Conservation (phyloP, 768 basidiomycete genomes). For the Cystofilobasidium bisporidii region DNA sequence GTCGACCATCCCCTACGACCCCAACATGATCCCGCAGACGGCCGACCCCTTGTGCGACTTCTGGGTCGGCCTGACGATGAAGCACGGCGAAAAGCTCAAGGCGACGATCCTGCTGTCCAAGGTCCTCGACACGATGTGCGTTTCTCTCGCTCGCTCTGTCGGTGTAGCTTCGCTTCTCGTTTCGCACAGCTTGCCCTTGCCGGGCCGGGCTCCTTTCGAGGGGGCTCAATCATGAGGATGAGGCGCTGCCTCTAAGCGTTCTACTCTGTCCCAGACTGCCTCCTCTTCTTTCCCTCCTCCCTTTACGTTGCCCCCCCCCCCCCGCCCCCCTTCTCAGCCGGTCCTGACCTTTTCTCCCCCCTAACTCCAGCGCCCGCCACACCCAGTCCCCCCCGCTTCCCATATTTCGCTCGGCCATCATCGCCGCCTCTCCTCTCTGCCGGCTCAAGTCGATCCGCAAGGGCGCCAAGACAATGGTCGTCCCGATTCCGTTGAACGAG, state of each 20-base stretch:
- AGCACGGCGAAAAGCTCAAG: slow-evolving; percentile 55
- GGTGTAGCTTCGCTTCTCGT: background rate
- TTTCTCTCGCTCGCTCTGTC: background rate
- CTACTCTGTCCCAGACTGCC: too few species aligned
- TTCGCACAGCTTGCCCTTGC: too few species aligned
- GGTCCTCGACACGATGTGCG: slow-evolving; percentile 10
- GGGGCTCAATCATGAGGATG: too few species aligned
- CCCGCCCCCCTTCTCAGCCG: slow-evolving; percentile 27
- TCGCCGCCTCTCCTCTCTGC: slow-evolving; percentile 61
- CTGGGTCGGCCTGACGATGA: slow-evolving; percentile 54
- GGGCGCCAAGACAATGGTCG: slow-evolving; percentile 56
- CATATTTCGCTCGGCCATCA: slow-evolving; percentile 63
- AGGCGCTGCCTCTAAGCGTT: too few species aligned
- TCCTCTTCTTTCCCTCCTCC: too few species aligned
- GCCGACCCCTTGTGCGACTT: slow-evolving; percentile 61
- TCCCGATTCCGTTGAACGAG: slow-evolving; percentile 66
- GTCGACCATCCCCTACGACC: slow-evolving; percentile 3
- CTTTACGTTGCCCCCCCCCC: too few species aligned
- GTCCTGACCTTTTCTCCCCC: slow-evolving; percentile 61
- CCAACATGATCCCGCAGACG: background rate
- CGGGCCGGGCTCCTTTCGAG: too few species aligned
- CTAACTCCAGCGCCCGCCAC: background rate
- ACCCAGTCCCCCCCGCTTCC: slow-evolving; percentile 72
- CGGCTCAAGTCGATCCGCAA: slow-evolving; percentile 51
- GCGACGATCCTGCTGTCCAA: slow-evolving; percentile 47